Base-by-base conservation (phyloP, 2,329 filamentous ascomycete species). In the Colletotrichum sp. region DNA sequence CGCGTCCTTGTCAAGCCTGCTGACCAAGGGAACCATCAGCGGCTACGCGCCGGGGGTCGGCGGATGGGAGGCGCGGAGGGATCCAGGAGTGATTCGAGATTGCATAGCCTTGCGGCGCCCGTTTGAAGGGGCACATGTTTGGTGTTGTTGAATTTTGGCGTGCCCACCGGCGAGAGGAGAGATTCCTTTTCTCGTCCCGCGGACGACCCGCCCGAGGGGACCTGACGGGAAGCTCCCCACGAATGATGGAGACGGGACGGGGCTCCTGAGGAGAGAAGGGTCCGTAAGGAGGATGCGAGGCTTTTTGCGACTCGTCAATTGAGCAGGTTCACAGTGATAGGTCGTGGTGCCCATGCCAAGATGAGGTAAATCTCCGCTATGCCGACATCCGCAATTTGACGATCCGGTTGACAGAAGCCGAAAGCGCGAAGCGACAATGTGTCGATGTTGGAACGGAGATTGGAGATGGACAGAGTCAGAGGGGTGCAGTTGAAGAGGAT, bases 61-160 rank as follows among this genome's bases (percentile, higher is more conserved):
- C 66, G 54, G 59, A 38, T 29, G 15, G 71, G 66, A 71, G 38
- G 58, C 47, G 31, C 11, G 70, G 57, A 73, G 38, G 63, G 61
- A 43, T 38, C 55, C 43, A 66, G 62, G 68, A 62, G 54, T 51
- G 63, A 51, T 47, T 18, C 8, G 27, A 38, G 47, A 67, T 70
- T 61, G 68, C 72, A 72, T 57, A 72, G 72, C 68, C 72, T 74
- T 74, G 68, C 63, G 68, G 68, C 21, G 55, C 43, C 12, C 57
- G 68, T 73, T 73, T 73, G 68, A 72, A 73, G 72, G 72, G 68
- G 62, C 59, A 69, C 29, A 67, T 62, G 57, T 51, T 47, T 38
- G 61, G 27, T 70, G 38, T 57, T 21, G 62, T 47, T 51, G 36
- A 34, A 15, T 47, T 61, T 51, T 57, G 12, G 47, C 27, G 24